phyloP scores from a whole-genome alignment of 23 red algal species.

The Gracilaria vermiculophylla region DNA sequence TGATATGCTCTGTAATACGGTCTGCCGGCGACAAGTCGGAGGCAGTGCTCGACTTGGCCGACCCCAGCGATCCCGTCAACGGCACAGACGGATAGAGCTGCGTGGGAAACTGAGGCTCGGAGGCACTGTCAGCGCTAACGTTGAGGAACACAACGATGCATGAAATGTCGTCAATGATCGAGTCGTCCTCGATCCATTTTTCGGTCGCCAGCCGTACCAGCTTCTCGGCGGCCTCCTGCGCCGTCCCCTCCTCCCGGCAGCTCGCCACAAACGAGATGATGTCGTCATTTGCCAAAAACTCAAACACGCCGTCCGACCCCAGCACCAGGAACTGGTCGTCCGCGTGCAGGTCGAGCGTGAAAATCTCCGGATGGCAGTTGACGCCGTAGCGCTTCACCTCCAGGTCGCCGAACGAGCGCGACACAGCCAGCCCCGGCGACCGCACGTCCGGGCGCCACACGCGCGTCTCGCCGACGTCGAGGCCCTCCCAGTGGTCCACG shows the following conservation, averaged over 20 bases:
- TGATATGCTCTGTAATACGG: neutral
- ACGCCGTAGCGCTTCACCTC: constrained; percentile 82
- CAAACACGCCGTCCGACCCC: constrained; percentile 87
- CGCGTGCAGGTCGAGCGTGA: constrained; percentile 38
- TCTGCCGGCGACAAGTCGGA: neutral
- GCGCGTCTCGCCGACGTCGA: constrained; percentile 68
- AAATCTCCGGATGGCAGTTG: constrained; percentile 71
- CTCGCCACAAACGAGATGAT: constrained; percentile 67
- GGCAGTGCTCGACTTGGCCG: neutral
- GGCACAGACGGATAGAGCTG: neutral
- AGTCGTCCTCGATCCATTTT: constrained; percentile 82
- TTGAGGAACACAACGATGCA: constrained; percentile 83
- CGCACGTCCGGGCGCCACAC: constrained; percentile 88
- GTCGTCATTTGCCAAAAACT: constrained; percentile 85
- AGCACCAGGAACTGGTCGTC: constrained; percentile 79
- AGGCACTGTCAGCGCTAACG: neutral
- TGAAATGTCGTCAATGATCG: constrained; percentile 92
- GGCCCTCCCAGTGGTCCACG: constrained; percentile 77
- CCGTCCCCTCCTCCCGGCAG: constrained; percentile 48
- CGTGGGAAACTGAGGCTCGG: neutral
- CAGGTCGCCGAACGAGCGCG: constrained; percentile 87
- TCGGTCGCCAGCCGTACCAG: constrained; percentile 77
- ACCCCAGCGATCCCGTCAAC: neutral
- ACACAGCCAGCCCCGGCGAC: constrained; percentile 88
- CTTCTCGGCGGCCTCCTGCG: constrained; percentile 82